Evolutionary conservation across 2,329 filamentous ascomycete genomes (phyloP).

Genomic region (Fusarium napiforme): DNA sequence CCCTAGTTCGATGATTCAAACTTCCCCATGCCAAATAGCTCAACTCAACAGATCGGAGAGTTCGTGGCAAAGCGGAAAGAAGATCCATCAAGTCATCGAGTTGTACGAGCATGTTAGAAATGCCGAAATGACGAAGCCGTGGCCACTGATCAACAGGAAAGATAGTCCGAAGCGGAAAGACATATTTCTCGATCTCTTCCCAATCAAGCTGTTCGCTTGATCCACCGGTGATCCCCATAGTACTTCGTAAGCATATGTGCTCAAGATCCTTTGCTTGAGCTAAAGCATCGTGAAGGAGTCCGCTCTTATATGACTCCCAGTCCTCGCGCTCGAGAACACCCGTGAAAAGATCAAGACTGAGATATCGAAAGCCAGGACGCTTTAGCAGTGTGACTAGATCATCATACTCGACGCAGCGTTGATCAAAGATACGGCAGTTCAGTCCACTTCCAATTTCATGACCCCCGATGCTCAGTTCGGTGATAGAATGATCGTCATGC

Average conservation of each 20-base stretch:
- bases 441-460: neutral
- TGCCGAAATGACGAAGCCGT: neutral
- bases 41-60: neutral
- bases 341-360: neutral
- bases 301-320: neutral
- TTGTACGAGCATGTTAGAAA: neutral
- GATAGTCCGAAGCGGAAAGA: neutral
- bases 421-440: neutral
- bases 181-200: neutral
- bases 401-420: neutral
- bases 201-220: neutral
- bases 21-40: neutral
- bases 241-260: neutral
- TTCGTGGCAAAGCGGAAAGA: neutral
- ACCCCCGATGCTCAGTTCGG: neutral
- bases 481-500: neutral
- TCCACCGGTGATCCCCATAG: accelerated
- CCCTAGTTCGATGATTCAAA: neutral
- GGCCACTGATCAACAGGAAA: constrained; percentile 5
- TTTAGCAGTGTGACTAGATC: neutral
- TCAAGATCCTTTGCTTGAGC: neutral
- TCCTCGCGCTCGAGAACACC: neutral
- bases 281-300: neutral
- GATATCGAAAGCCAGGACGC: neutral
- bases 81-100: neutral